Percentiles rank a stretch among this genome's conserved stretches.
Conservation (phyloP, 352 stramenopile genomes). For the Globisporangium radiosum region DNA sequence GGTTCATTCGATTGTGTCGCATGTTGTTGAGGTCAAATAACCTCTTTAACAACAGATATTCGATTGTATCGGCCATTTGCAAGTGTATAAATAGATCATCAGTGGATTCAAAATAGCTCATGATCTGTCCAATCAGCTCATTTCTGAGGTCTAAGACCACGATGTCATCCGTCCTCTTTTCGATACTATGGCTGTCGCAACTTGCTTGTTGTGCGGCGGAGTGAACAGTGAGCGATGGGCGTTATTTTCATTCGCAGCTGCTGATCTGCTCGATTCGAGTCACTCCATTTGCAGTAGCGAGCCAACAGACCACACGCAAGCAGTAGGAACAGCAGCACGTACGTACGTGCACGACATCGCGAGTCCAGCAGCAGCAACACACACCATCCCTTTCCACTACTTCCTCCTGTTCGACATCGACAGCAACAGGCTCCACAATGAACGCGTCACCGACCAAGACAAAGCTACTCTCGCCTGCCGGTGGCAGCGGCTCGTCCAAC, state of each 20-base stretch:
- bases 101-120: too few relatives aligned
- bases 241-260: background rate
- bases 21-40: too few relatives aligned
- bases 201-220: background rate
- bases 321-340: background rate
- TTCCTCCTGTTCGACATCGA: background rate
- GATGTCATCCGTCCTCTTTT: constrained; percentile 1
- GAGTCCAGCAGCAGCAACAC: background rate
- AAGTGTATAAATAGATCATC: too few relatives aligned
- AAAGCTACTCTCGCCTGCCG: constrained; percentile 10
- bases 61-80: too few relatives aligned
- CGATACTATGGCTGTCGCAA: background rate
- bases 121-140: too few relatives aligned
- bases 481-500: constrained; percentile 1
- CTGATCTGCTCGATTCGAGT: background rate
- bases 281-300: too few relatives aligned
- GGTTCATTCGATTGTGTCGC: too few relatives aligned
- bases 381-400: background rate
- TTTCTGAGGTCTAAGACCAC: too few relatives aligned
- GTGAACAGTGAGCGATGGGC: background rate
- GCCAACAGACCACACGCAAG: background rate
- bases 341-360: background rate
- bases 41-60: too few relatives aligned
- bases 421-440: constrained; percentile 1
- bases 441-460: constrained; percentile 4